Evolutionary conservation across 345 rosid genomes (phyloP), one percentile per base, ranked within the genome.

Genomic region (Bruguiera parviflora): DNA sequence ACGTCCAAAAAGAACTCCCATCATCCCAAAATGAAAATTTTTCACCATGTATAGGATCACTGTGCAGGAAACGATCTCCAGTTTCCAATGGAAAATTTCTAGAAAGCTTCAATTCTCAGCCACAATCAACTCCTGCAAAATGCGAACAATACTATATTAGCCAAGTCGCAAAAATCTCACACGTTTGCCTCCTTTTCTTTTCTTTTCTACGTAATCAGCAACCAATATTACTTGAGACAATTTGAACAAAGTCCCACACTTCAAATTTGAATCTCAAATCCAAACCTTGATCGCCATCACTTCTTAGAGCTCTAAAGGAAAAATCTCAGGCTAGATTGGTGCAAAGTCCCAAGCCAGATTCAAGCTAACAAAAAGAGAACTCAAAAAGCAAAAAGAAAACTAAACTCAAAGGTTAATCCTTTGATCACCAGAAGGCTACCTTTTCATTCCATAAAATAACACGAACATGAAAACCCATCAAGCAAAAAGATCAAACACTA

Each of bases 121-220:
- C 32, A 37, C 39, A 57, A 66, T 70, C 75, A 84, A 61, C 79
- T 71, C 62, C 53, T 37, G 60, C 64, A 71, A 61, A 29, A 58
- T 58, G 33, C 47, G 73, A 59, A 33, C 63, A 32, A 60, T 29
- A 31, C 67, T 67, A 74, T 51, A 63, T 80, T 71, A 68, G 57
- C 68, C 25, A 69, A 56, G 61, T 46, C 62, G 61, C 58, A 60
- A 53, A 62, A 72, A 78, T 68, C 68, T 70, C 75, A 58, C 21
- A 71, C 18, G 51, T 25, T 10, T 70, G 63, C 18, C 32, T 35
- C 52, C 33, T 25, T n/a, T 61, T 49, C 22, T 51, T 28, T 46
- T 29, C 61, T 29, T 59, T 24, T 53, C 31, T 5, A 29, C 16
- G n/a, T 8, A 27, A 13, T 16, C 8, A 5, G n/a, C 8, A 10